These are phyloP conservation scores for Penicillium polonicum DNA, from an alignment of 2,329 filamentous ascomycete species.

Conservation along the genomic window DNA sequence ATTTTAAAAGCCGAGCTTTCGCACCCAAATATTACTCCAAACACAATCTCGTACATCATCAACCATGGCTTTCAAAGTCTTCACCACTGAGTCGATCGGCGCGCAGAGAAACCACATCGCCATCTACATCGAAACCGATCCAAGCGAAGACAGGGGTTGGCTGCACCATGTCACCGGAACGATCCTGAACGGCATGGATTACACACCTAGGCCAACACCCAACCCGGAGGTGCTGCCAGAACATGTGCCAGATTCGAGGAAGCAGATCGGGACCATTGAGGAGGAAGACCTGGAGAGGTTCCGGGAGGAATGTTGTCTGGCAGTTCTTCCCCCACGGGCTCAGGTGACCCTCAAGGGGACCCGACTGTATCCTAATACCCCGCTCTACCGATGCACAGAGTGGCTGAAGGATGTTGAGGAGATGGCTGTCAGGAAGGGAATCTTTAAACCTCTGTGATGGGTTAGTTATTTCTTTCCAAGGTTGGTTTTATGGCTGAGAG, in stretches of 20 bases:
- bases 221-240: slow-evolving; percentile 11
- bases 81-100: slow-evolving; percentile 16
- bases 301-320: slow-evolving; percentile 14
- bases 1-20: background rate
- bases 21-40: background rate
- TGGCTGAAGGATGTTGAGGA: slow-evolving; percentile 20
- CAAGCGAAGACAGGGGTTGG: slow-evolving; percentile 6
- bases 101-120: slow-evolving; percentile 16
- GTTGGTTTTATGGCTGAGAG: background rate
- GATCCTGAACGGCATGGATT: slow-evolving; percentile 19
- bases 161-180: slow-evolving; percentile 21
- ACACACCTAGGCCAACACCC: slow-evolving; percentile 7
- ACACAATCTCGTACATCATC: background rate
- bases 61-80: slow-evolving; percentile 15
- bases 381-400: slow-evolving; percentile 17
- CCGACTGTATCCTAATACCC: slow-evolving; percentile 13
- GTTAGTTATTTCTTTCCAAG: background rate
- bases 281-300: slow-evolving; percentile 13
- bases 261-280: slow-evolving; percentile 16
- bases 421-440: slow-evolving; percentile 17
- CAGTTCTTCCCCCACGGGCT: slow-evolving; percentile 11
- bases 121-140: slow-evolving; percentile 20
- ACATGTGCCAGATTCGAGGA: slow-evolving; percentile 13
- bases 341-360: slow-evolving; percentile 13
- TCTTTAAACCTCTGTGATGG: slow-evolving; percentile 10